Evolutionary conservation across 768 basidiomycete genomes (phyloP).

Genomic region (Cyclocybe cylindracea): DNA sequence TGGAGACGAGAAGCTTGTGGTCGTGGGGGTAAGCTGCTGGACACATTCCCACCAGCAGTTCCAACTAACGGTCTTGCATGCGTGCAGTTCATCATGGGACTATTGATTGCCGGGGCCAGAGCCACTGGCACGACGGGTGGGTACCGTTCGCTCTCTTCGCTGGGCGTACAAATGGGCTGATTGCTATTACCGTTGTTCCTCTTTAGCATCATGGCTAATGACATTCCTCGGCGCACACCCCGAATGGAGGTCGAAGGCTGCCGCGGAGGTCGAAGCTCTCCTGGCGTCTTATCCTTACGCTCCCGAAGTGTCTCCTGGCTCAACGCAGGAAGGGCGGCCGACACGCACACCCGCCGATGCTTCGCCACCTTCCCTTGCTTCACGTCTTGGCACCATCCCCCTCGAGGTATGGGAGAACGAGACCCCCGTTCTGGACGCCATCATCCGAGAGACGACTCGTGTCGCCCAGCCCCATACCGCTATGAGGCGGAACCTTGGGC

Average conservation of each 20-base stretch:
- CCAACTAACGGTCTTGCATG: conserved; percentile 18
- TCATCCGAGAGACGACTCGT: conserved; percentile 77
- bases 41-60: conserved; percentile 17
- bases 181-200: conserved; percentile 9
- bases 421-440: conserved; percentile 69
- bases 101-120: conserved; percentile 78
- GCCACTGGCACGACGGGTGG: conserved; percentile 75
- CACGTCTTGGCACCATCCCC: conserved; percentile 58
- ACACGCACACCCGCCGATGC: conserved; percentile 4
- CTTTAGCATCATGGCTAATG: conserved; percentile 68
- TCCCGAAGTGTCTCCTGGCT: conserved; percentile 11
- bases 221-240: conserved; percentile 70
- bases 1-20: conserved; percentile 64
- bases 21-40: conserved; percentile 61
- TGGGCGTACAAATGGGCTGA: conserved; percentile 13
- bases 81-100: conserved; percentile 76
- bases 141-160: conserved; percentile 17
- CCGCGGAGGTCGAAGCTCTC: conserved; percentile 57
- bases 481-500: conserved; percentile 79
- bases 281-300: conserved; percentile 40
- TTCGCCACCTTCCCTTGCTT: conserved; percentile 18
- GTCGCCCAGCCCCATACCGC: conserved; percentile 80
- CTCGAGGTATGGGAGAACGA: conserved; percentile 70
- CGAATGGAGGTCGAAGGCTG: conserved; percentile 66
- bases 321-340: conserved; percentile 5